phyloP scores from a whole-genome alignment of 169 alveolate species.

The Pseudocohnilembus persalinus region DNA sequence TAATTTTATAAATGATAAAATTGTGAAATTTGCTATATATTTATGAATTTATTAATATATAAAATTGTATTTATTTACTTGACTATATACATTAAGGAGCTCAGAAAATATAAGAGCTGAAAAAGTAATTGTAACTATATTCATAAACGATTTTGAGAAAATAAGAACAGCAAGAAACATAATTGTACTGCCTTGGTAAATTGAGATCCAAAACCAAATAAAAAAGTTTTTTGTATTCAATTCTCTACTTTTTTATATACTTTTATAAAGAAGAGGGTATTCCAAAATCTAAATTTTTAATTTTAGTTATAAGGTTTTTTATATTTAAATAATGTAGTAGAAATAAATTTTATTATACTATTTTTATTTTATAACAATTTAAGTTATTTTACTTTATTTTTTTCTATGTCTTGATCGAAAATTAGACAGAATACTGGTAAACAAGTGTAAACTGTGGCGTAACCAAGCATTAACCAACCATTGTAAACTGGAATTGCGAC shows the following conservation, averaged over 20 bases:
- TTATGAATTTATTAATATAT: too few relatives aligned
- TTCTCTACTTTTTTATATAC: conserved; percentile 61
- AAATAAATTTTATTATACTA: too few relatives aligned
- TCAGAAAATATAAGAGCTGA: conserved; percentile 67
- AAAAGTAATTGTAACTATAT: conserved; percentile 70
- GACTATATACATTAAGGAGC: conserved; percentile 65
- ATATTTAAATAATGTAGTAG: too few relatives aligned
- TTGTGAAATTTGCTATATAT: too few relatives aligned
- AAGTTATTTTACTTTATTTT: conserved; percentile 8
- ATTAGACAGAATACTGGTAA: conserved; percentile 73
- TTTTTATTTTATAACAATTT: too few relatives aligned
- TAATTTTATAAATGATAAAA: too few relatives aligned
- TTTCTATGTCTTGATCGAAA: conserved; percentile 63
- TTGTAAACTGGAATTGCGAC: conserved; percentile 77
- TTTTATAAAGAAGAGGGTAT: conserved; percentile 66
- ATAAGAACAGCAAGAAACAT: conserved; percentile 49
- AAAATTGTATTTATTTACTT: conserved; percentile 34
- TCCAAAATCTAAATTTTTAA: conserved; percentile 51
- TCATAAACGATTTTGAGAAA: conserved; percentile 61
- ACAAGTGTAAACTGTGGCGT: conserved; percentile 68
- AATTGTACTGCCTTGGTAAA: conserved; percentile 58
- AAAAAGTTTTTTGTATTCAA: conserved; percentile 59
- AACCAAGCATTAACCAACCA: conserved; percentile 74
- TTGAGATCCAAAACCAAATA: conserved; percentile 67
- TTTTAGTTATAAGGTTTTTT: too few relatives aligned